Conservation (phyloP, 495 filamentous ascomycete species). For the Aspergillus leporis region DNA sequence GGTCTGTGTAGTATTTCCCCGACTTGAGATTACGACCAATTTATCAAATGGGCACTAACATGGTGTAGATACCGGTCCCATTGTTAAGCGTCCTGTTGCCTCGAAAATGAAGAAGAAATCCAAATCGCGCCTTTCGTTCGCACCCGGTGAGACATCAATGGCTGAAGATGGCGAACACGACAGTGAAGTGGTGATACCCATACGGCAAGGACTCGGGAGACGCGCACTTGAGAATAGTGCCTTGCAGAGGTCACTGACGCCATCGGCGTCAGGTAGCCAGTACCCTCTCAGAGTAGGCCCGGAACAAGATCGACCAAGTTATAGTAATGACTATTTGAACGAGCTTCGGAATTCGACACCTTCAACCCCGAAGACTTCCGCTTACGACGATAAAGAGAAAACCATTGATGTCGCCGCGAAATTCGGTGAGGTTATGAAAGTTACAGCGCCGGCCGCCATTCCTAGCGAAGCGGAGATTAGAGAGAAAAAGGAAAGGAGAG, state of each 20-base stretch:
- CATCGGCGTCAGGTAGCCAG: constrained; percentile 40
- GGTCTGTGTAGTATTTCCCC: constrained; percentile 25
- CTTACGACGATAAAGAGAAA: constrained; percentile 51
- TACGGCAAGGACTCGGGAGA: constrained; percentile 68
- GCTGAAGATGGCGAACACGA: constrained; percentile 54
- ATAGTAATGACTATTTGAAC: constrained; percentile 82
- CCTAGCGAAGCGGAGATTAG: constrained; percentile 86
- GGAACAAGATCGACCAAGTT: constrained; percentile 74
- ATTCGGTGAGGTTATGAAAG: constrained; percentile 54
- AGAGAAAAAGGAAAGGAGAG: constrained; percentile 87
- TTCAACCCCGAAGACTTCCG: constrained; percentile 65
- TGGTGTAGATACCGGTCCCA: constrained; percentile 29
- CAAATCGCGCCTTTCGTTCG: constrained; percentile 74
- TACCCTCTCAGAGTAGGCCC: constrained; percentile 57
- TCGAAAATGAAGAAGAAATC: constrained; percentile 64
- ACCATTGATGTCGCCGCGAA: constrained; percentile 69
- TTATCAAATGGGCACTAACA: constrained; percentile 15
- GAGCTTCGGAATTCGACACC: constrained; percentile 83
- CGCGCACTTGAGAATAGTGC: constrained; percentile 73
- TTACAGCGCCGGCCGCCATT: constrained; percentile 50
- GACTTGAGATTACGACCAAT: background rate
- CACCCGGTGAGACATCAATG: constrained; percentile 58
- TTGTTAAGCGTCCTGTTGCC: constrained; percentile 41
- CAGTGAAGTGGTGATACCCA: constrained; percentile 63
- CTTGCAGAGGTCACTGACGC: constrained; percentile 49